Evolutionary conservation across 2,329 filamentous ascomycete genomes (phyloP).

Genomic region (Colletotrichum tropicicola): DNA sequence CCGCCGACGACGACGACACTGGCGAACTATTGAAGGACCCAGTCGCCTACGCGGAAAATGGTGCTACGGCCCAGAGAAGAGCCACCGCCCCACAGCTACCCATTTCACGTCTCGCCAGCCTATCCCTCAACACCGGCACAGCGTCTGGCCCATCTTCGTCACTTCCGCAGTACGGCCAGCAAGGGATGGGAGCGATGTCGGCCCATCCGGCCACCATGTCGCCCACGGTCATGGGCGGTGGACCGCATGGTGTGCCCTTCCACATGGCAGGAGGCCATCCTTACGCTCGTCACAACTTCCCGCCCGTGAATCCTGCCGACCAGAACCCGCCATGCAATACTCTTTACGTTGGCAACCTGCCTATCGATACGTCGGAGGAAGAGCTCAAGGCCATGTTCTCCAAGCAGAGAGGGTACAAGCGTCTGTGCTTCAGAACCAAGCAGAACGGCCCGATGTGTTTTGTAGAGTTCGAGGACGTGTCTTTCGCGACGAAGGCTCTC

Average conservation of each 20-base stretch:
- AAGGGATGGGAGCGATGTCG: conserved; percentile 41
- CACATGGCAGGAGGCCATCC: conserved; percentile 41
- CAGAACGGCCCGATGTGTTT: conserved; percentile 98
- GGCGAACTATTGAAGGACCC: conserved; percentile 77
- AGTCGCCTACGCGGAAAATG: conserved; percentile 78
- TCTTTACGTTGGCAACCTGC: conserved; percentile 96
- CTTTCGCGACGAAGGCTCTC: conserved; percentile 89
- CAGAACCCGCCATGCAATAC: conserved; percentile 98
- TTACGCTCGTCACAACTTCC: conserved; percentile 67
- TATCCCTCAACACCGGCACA: conserved; percentile 76
- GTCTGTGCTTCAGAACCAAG: conserved; percentile 94
- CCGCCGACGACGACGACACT: conserved; percentile 76
- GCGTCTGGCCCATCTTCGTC: conserved; percentile 60
- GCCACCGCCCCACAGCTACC: conserved; percentile 78
- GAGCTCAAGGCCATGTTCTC: conserved; percentile 94
- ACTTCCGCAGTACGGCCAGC: conserved; percentile 55
- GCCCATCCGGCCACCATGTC: conserved; percentile 61
- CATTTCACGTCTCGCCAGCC: conserved; percentile 70
- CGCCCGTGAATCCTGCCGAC: conserved; percentile 91
- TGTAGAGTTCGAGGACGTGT: conserved; percentile 95
- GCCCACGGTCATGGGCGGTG: conserved; percentile 60
- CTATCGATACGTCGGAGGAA: conserved; percentile 91
- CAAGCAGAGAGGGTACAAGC: conserved; percentile 93
- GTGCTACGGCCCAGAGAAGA: conserved; percentile 62
- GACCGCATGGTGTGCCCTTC: conserved; percentile 38